A percentile compares a stretch with the other conserved stretches of the same genome.
Evolutionary conservation across 192 early-diverging fungal species (phyloP).

Genomic region (Umbelopsis sp.): DNA sequence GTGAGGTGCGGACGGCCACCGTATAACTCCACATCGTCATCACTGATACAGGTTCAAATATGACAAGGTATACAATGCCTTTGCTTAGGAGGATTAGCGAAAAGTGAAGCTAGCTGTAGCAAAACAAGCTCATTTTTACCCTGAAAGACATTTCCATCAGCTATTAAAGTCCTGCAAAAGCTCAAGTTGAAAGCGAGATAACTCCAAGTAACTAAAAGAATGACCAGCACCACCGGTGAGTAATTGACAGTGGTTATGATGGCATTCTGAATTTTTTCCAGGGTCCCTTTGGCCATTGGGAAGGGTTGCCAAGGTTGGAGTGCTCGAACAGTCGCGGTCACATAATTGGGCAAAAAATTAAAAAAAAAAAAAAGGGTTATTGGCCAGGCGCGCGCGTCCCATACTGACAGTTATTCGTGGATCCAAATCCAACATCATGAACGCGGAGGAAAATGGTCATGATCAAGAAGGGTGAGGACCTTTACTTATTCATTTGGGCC

Average conservation of each 20-base stretch:
- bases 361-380: too few species aligned
- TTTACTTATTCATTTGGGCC: neutral
- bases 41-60: conserved; percentile 25
- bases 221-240: conserved; percentile 2
- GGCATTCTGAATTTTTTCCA: neutral
- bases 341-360: neutral
- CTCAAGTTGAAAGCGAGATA: conserved; percentile 23
- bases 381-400: neutral
- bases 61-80: conserved; percentile 22
- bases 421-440: neutral
- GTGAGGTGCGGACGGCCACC: conserved; percentile 23
- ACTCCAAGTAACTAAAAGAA: conserved; percentile 21
- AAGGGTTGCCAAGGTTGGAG: too few species aligned
- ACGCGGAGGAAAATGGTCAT: neutral
- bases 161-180: neutral
- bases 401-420: neutral
- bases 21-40: conserved; percentile 24
- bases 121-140: neutral
- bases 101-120: neutral
- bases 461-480: neutral
- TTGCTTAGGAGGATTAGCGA: neutral
- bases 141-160: conserved; percentile 19
- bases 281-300: neutral
- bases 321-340: neutral
- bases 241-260: conserved; percentile 6